Percentiles rank a stretch among this genome's conserved stretches.
Conservation (phyloP, 495 filamentous ascomycete species). For the Neurospora sp. region DNA sequence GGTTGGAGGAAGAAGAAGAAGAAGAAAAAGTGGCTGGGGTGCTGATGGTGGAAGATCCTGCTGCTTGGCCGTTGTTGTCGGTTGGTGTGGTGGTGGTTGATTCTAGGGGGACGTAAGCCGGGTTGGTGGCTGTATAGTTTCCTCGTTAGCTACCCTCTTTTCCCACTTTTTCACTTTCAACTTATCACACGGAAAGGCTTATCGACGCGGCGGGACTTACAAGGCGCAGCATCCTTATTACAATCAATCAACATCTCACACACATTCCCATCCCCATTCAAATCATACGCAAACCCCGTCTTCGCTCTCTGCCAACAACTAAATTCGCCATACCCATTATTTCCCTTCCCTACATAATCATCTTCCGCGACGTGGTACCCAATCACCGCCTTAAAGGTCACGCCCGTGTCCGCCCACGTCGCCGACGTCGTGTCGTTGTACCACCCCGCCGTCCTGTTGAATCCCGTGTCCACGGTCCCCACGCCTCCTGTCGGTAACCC, state of each 20-base stretch:
- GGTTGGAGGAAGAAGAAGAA: background rate
- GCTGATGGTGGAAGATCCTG: constrained; percentile 3
- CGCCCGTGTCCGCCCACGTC: background rate
- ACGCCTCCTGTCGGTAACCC: background rate
- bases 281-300: constrained; percentile 11
- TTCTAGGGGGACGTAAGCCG: background rate
- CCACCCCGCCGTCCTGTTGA: background rate
- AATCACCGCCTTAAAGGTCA: constrained; percentile 19
- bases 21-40: background rate
- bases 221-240: constrained; percentile 17
- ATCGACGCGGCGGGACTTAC: constrained; percentile 8
- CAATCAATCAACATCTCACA: constrained; percentile 30
- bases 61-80: background rate
- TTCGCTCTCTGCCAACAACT: constrained; percentile 26
- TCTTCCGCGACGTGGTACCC: constrained; percentile 20
- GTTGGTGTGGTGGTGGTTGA: background rate
- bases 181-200: too few relatives aligned
- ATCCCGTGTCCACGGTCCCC: background rate
- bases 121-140: background rate
- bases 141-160: too few relatives aligned
- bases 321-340: constrained; percentile 29
- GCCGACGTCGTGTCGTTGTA: background rate
- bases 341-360: constrained; percentile 24
- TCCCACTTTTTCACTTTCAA: too few relatives aligned
- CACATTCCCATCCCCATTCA: constrained; percentile 14